Evolutionary conservation across 2,329 filamentous ascomycete genomes (phyloP).

Genomic region (Alternaria sp.): DNA sequence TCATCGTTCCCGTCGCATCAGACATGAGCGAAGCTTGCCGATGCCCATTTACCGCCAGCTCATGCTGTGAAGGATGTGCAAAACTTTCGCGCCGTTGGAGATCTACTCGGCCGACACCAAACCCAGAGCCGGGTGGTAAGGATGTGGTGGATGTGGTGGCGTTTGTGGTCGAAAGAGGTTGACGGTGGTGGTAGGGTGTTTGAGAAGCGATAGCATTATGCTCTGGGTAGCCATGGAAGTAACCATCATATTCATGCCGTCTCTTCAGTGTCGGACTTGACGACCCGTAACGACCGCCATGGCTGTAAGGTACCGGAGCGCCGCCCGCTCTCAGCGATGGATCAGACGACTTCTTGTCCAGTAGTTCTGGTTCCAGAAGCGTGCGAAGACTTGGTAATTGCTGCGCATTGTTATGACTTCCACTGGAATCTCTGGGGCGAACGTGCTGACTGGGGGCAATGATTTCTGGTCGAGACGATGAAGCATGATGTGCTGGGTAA

Average conservation of each 20-base stretch:
- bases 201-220: slow-evolving; percentile 37
- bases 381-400: slow-evolving; percentile 48
- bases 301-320: slow-evolving; percentile 23
- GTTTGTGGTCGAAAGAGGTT: slow-evolving; percentile 21
- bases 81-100: slow-evolving; percentile 32
- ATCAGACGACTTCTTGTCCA: slow-evolving; percentile 41
- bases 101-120: slow-evolving; percentile 27
- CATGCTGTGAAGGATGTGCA: slow-evolving; percentile 28
- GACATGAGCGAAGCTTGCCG: slow-evolving; percentile 35
- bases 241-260: slow-evolving; percentile 42
- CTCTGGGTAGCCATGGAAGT: slow-evolving; percentile 34
- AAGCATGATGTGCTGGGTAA: slow-evolving; percentile 35
- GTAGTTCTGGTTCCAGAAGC: slow-evolving; percentile 44
- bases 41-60: slow-evolving; percentile 25
- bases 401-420: slow-evolving; percentile 37
- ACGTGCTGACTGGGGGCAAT: slow-evolving; percentile 30
- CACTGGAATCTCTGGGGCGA: slow-evolving; percentile 33
- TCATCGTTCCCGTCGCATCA: slow-evolving; percentile 22
- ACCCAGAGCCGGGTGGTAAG: slow-evolving; percentile 30
- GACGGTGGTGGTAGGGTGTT: slow-evolving; percentile 37
- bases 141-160: slow-evolving; percentile 32
- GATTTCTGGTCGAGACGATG: slow-evolving; percentile 36
- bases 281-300: slow-evolving; percentile 37
- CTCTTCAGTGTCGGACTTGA: slow-evolving; percentile 45
- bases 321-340: slow-evolving; percentile 28